Base-by-base conservation (phyloP, 805 yeast species). In the Kodamaea fukazawae region DNA sequence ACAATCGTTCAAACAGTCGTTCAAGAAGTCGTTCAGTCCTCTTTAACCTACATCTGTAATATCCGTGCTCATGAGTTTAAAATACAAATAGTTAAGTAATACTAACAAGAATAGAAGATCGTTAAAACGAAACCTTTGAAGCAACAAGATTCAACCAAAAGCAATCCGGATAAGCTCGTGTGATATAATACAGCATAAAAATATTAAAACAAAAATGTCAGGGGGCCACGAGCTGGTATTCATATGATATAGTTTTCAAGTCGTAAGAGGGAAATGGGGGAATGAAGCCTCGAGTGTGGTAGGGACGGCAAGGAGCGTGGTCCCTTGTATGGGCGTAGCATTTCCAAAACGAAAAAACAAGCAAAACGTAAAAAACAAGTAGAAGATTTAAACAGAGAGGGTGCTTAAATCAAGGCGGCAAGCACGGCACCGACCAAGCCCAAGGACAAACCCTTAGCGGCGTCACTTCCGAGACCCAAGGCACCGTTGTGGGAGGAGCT, bases 331-430 rank as follows among this genome's bases (percentile, higher is more conserved):
- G n/a, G n/a, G n/a, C 8, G 5, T 18, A 8, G 20, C 12, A 16
- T 30, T 18, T 15, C n/a, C 14, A 16, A 14, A 15, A 30, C 23
- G 18, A 30, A 30, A 30, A 30, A 18, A 11, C 20, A 30, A 18
- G 17, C 20, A 30, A 30, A 13, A n/a, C 12, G 14, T 20, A 20
- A 20, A 20, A 20, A 29, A 32, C 12, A 17, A 12, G 16, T 20
- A 20, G 35, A 23, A 32, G 7, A 17, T 32, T 13, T 12, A 30
- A 23, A 32, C 10, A 18, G 22, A 30, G n/a, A 25, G 38, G 25
- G 27, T 30, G 15, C 44, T 49, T 50, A 67, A 34, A 67, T 51
- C 45, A 66, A 53, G 32, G 66, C 62, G 29, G 71, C 71, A 25
- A 63, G 54, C 11, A 59, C 52, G 23, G 61, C 50, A 40, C 69